Conservation (phyloP, 2,329 filamentous ascomycete genomes). For the Aspergillus piperis region DNA sequence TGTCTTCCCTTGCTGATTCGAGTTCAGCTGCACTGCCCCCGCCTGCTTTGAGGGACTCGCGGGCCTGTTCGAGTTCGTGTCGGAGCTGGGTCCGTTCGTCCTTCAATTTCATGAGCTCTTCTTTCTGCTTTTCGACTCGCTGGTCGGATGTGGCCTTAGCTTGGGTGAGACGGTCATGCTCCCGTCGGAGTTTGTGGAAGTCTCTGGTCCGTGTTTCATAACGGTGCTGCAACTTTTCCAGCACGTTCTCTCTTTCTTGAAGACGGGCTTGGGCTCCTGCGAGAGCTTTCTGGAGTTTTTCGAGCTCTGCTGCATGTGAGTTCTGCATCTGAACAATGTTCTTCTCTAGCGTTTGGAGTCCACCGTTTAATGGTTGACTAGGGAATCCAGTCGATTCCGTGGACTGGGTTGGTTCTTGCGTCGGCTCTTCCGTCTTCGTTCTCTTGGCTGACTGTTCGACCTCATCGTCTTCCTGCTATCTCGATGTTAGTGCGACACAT, state of each 20-base stretch:
- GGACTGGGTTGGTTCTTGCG: constrained; percentile 39
- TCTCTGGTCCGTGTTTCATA: constrained; percentile 46
- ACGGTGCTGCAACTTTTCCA: constrained; percentile 45
- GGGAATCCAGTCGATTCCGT: constrained; percentile 36
- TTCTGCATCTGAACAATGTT: constrained; percentile 34
- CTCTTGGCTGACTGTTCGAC: constrained; percentile 38
- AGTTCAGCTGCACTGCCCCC: constrained; percentile 45
- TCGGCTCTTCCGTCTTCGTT: constrained; percentile 35
- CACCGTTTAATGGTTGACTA: constrained; percentile 34
- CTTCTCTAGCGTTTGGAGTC: constrained; percentile 31
- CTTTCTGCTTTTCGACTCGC: constrained; percentile 37
- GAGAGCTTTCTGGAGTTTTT: constrained; percentile 32
- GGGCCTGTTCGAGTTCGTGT: constrained; percentile 42
- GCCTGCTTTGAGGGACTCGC: constrained; percentile 42
- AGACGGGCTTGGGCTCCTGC: constrained; percentile 29
- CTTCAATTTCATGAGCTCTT: constrained; percentile 43
- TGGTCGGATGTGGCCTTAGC: constrained; percentile 32
- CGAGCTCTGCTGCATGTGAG: constrained; percentile 34
- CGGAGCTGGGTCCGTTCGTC: constrained; percentile 42
- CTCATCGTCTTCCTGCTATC: constrained; percentile 35
- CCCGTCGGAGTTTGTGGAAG: constrained; percentile 39
- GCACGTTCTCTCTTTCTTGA: constrained; percentile 34
- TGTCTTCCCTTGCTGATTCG: constrained; percentile 44
- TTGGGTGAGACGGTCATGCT: constrained; percentile 37
- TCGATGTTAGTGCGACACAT: constrained; percentile 17